Percentiles rank a stretch among this genome's conserved stretches.
Evolutionary conservation across 768 basidiomycete genomes (phyloP).

Genomic region (Russula olivacea): DNA sequence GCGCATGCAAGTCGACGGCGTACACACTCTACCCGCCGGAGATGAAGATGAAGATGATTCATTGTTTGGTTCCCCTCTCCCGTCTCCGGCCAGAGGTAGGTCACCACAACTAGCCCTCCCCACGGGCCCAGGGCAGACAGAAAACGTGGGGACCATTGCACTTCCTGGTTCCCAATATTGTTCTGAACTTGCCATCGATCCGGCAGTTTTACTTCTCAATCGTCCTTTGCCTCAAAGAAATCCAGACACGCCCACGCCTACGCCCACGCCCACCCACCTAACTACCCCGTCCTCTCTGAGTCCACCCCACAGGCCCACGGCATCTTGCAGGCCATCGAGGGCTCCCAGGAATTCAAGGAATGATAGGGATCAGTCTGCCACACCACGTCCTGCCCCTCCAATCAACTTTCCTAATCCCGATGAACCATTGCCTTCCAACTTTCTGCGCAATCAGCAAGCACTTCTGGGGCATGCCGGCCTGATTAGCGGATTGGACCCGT

Average conservation of each 20-base stretch:
- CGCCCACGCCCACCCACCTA: not conserved
- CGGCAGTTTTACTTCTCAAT: slow-evolving; percentile 62
- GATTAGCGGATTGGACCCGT: slow-evolving; percentile 59
- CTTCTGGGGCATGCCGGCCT: slow-evolving; percentile 68
- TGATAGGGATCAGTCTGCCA: slow-evolving; percentile 36
- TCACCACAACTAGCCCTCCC: slow-evolving; percentile 60
- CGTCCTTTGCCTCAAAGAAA: slow-evolving; percentile 31
- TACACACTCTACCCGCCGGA: slow-evolving; percentile 8
- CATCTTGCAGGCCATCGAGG: slow-evolving; percentile 5
- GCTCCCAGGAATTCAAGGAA: slow-evolving; percentile 30
- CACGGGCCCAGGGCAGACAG: slow-evolving; percentile 44
- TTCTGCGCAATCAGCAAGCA: slow-evolving; percentile 66
- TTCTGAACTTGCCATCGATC: slow-evolving; percentile 82
- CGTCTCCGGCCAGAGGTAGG: slow-evolving; percentile 50
- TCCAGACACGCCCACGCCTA: slow-evolving; percentile 30
- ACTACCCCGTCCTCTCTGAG: slow-evolving; percentile 19
- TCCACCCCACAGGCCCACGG: slow-evolving; percentile 23
- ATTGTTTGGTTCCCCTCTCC: slow-evolving; percentile 76
- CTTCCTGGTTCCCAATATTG: slow-evolving; percentile 88
- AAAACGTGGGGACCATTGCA: slow-evolving; percentile 98
- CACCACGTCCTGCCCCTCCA: slow-evolving; percentile 46
- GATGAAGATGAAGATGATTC: slow-evolving; percentile 43
- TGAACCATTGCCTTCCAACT: slow-evolving; percentile 57
- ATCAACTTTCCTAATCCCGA: slow-evolving; percentile 60
- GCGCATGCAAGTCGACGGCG: slow-evolving; percentile 26